Evolutionary conservation across 73 alveolate genomes (phyloP).

Genomic region (Paramecium pentaurelia): DNA sequence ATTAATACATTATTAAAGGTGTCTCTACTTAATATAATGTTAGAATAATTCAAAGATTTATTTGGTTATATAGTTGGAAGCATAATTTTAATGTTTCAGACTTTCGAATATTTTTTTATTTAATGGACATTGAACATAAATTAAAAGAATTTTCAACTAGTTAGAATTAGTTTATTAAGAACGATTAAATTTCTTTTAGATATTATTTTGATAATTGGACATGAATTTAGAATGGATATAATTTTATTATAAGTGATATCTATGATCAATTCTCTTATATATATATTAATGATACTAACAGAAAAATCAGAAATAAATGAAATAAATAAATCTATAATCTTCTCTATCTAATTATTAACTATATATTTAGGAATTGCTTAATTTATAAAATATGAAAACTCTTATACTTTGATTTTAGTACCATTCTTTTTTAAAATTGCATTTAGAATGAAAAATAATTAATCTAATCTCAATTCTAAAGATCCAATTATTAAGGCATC

Average conservation of each 20-base stretch:
- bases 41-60: background rate
- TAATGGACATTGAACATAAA: background rate
- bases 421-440: background rate
- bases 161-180: background rate
- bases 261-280: background rate
- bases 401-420: background rate
- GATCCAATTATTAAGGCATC: background rate
- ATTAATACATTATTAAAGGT: background rate
- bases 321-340: background rate
- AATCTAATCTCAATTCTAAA: background rate
- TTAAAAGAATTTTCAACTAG: background rate
- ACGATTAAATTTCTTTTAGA: background rate
- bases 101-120: background rate
- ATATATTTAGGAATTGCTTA: background rate
- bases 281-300: background rate
- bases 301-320: background rate
- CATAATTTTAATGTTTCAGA: background rate
- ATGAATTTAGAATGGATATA: background rate
- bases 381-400: background rate
- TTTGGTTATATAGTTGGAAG: background rate
- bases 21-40: background rate
- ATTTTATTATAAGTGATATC: background rate
- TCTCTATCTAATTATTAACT: background rate
- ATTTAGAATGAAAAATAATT: background rate
- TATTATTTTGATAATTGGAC: background rate